Evolutionary conservation across 1,139 yeast species (phyloP).

Genomic region (Pichia sp.): DNA sequence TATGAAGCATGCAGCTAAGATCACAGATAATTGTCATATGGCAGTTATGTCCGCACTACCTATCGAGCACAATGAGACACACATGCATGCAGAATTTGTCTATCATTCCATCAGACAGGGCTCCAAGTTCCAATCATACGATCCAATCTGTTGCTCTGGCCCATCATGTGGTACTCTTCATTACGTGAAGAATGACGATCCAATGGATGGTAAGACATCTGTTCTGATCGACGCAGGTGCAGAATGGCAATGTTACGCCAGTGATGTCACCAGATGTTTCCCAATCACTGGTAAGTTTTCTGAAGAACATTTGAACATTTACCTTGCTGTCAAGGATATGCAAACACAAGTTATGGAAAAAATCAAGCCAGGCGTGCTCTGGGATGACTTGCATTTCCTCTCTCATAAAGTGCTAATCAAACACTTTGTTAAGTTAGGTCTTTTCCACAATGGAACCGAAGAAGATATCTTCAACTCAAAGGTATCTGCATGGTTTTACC

Average conservation of each 20-base stretch:
- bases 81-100: constrained; percentile 89
- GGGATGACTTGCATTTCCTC: constrained; percentile 80
- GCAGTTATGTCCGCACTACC: constrained; percentile 94
- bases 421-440: constrained; percentile 66
- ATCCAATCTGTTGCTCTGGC: constrained; percentile 94
- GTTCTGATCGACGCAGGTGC: constrained; percentile 95
- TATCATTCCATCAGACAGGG: constrained; percentile 95
- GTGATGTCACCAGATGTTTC: constrained; percentile 93
- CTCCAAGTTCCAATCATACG: constrained; percentile 80
- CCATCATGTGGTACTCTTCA: constrained; percentile 88
- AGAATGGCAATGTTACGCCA: constrained; percentile 89
- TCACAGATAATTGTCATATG: constrained; percentile 80
- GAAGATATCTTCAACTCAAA: constrained; percentile 66
- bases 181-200: constrained; percentile 70
- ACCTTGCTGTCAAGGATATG: constrained; percentile 78
- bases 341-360: constrained; percentile 60
- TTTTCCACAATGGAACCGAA: constrained; percentile 56
- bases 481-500: constrained; percentile 75
- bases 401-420: constrained; percentile 75
- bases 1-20: constrained; percentile 71
- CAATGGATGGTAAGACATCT: constrained; percentile 41
- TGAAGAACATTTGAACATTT: constrained; percentile 75
- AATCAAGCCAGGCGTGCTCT: constrained; percentile 72
- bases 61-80: constrained; percentile 81
- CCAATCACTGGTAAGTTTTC: constrained; percentile 91